Evolutionary conservation across 208 protist genomes (phyloP).

Genomic region (Strigomonas culicis): DNA sequence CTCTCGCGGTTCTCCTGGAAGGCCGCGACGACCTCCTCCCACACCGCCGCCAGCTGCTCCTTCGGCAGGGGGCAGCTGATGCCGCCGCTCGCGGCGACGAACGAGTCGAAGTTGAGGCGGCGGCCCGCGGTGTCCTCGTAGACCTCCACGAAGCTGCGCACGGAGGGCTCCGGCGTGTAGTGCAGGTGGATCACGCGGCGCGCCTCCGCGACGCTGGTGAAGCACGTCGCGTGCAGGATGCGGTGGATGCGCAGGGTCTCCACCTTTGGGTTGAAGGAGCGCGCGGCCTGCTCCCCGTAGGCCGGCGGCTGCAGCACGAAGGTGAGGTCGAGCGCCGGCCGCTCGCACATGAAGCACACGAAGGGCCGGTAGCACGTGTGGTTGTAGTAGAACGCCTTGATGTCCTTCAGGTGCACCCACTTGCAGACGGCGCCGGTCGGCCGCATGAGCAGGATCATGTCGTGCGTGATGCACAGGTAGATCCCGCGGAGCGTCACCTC

Average conservation of each 20-base stretch:
- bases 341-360: constrained; percentile 25
- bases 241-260: constrained; percentile 11
- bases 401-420: constrained; percentile 35
- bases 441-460: constrained; percentile 31
- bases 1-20: constrained; percentile 15
- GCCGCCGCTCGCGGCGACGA: constrained; percentile 11
- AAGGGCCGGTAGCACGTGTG: constrained; percentile 30
- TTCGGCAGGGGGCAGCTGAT: constrained; percentile 38
- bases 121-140: constrained; percentile 13
- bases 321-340: constrained; percentile 28
- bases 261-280: neutral
- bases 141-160: constrained; percentile 23
- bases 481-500: constrained; percentile 16
- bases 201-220: constrained; percentile 15
- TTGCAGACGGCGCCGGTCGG: constrained; percentile 27
- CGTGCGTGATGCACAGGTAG: constrained; percentile 38
- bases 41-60: constrained; percentile 9
- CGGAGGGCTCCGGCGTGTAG: constrained; percentile 14
- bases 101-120: constrained; percentile 23
- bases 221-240: constrained; percentile 10
- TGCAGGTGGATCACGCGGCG: constrained; percentile 22
- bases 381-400: constrained; percentile 32
- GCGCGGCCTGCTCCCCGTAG: constrained; percentile 15
- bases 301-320: constrained; percentile 35
- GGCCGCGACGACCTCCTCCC: constrained; percentile 25